Base-by-base conservation (phyloP, 2,329 filamentous ascomycete species). In the Paraconiothyrium brasiliense region DNA sequence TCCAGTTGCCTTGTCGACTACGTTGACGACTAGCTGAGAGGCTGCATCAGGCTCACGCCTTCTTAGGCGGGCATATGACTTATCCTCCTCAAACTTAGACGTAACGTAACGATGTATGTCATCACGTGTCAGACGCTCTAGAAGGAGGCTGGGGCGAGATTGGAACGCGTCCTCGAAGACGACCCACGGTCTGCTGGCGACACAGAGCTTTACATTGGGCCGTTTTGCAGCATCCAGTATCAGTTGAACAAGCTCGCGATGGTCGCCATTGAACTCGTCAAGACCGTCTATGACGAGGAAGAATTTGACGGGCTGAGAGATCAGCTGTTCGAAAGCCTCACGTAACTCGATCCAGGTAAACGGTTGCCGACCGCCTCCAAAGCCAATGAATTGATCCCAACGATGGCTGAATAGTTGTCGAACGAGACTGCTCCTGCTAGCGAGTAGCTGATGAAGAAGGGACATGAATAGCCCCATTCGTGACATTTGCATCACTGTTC, bases 391-490 rank as follows among this genome's bases (percentile, higher is more conserved):
- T 9, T 43, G 14, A 3, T 16, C 14, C 41, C 41, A 43, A 16
- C 41, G 41, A 7, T 43, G 41, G 1, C 20, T 20, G 49, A 69
- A 64, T 6, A 66, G 54, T 1, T 44, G 52, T 7, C 20, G 59
- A 57, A 11, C 62, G 62, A 2, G 66, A 30, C 6, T 65, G 54
- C 3, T 60, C 61, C 30, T 35, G 43, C 27, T 47, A 1, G 13
- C 39, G 24, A 69, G 59, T 13, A 68, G 20, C 16, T 68, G 60
- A 44, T 71, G 61, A 0, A 76, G 50, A 4, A 77, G 34, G 2
- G 71, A 62, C 34, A 68, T 67, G 0, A 76, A 57, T 0, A 76
- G 47, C 0, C 76, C 76, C 27, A 66, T 67, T 3, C 67, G 46
- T 13, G 37, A 68, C 13, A 66, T 67, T 57, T 78, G 74, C 52